These are phyloP conservation scores for Turritis glabra DNA, from an alignment of 345 rosid genomes.

Conservation along the genomic window DNA sequence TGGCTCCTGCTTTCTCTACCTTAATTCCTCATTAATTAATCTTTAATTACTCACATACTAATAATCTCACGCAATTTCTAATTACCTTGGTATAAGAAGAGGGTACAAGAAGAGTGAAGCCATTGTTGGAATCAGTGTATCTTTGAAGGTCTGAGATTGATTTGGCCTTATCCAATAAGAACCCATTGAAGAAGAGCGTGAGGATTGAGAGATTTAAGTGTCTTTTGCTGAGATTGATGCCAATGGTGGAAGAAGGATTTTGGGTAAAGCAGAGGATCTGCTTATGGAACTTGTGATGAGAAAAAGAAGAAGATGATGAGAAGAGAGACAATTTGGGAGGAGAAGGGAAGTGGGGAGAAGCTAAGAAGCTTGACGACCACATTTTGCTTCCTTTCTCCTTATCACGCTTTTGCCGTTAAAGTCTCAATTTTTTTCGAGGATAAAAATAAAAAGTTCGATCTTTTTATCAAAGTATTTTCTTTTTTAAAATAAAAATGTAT, in stretches of 20 bases:
- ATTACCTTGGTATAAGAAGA: slow-evolving; percentile 42
- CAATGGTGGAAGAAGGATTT: neutral
- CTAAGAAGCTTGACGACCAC: slow-evolving; percentile 36
- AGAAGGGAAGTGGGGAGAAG: slow-evolving; percentile 15
- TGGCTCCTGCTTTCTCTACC: slow-evolving; percentile 95
- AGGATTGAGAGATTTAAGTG: slow-evolving; percentile 51
- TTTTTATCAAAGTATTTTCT: no score
- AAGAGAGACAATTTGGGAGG: slow-evolving; percentile 27
- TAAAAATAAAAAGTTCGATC: no score
- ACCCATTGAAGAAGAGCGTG: slow-evolving; percentile 50
- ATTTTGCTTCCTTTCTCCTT: slow-evolving; percentile 21
- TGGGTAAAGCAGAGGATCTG: slow-evolving; percentile 18
- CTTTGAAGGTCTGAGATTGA: slow-evolving; percentile 52
- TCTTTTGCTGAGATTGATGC: slow-evolving; percentile 51
- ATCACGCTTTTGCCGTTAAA: slow-evolving; percentile 25
- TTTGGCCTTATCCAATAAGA: slow-evolving; percentile 32
- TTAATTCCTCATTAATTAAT: neutral
- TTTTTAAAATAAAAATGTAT: no score
- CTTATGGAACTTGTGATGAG: neutral
- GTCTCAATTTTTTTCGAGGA: no score
- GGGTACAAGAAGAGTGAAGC: slow-evolving; percentile 79
- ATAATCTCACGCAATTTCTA: no score
- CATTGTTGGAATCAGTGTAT: slow-evolving; percentile 66
- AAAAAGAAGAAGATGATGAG: neutral
- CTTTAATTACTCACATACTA: no score